Conservation (phyloP, 1,139 yeast genomes). For the Trichomonascaceae sp. region DNA sequence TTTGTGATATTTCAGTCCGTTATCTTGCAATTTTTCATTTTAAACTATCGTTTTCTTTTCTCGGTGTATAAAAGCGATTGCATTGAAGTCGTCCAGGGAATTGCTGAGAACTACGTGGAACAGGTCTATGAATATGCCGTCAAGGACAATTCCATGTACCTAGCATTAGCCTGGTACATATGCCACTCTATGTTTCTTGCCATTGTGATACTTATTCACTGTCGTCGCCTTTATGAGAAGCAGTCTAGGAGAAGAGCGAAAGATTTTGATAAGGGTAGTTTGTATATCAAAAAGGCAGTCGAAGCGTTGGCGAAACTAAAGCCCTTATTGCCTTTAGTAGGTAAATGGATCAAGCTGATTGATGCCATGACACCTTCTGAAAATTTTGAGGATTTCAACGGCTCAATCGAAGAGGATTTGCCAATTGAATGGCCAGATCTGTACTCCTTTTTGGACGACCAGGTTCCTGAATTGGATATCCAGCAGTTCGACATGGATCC, state of each 20-base stretch:
- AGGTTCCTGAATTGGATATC: neutral
- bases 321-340: neutral
- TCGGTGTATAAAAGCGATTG: constrained; percentile 6
- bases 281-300: neutral
- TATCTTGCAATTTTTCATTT: constrained; percentile 9
- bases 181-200: constrained; percentile 13
- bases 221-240: constrained; percentile 5
- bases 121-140: neutral
- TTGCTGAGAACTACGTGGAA: neutral
- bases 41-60: constrained; percentile 7
- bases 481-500: neutral
- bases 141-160: constrained; percentile 1
- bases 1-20: constrained; percentile 9
- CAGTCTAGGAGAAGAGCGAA: neutral
- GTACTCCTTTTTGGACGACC: neutral
- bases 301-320: constrained; percentile 3
- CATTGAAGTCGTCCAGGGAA: neutral
- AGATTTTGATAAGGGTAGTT: neutral
- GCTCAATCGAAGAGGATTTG: neutral
- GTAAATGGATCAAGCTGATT: neutral
- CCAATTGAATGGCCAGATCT: neutral
- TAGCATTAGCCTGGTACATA: constrained; percentile 10
- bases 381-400: neutral
- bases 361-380: neutral
- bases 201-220: constrained; percentile 13